Percentiles rank a stretch among this genome's conserved stretches.
These are phyloP conservation scores for Suillus alpinus DNA, from an alignment of 768 basidiomycete genomes.

Conservation along the genomic window DNA sequence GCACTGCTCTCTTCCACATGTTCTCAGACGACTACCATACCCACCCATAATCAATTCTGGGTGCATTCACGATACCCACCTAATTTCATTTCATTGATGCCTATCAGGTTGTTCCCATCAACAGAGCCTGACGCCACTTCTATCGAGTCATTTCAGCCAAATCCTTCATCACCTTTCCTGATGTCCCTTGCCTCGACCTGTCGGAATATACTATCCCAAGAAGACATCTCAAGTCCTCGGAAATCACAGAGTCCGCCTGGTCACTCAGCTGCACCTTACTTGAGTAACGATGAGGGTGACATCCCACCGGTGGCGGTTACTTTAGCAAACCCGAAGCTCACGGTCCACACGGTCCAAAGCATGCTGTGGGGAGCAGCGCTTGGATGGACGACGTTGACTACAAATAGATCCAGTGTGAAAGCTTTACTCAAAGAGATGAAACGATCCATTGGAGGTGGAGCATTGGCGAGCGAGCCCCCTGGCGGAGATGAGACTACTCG, in stretches of 20 bases:
- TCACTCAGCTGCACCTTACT: not conserved
- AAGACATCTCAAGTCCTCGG: conserved; percentile 18
- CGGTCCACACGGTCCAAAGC: conserved; percentile 75
- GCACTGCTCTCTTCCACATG: conserved; percentile 49
- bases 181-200: conserved; percentile 51
- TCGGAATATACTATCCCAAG: conserved; percentile 49
- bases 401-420: conserved; percentile 76
- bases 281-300: conserved; percentile 27
- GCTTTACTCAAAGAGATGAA: conserved; percentile 71
- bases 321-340: conserved; percentile 56
- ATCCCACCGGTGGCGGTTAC: conserved; percentile 54
- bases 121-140: conserved; percentile 17
- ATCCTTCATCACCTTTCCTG: conserved; percentile 39
- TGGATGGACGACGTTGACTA: conserved; percentile 86
- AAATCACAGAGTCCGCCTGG: not conserved
- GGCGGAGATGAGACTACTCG: not conserved
- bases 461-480: not conserved
- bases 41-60: conserved; percentile 56
- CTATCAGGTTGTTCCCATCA: conserved; percentile 50
- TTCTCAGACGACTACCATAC: conserved; percentile 7
- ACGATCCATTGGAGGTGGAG: conserved; percentile 13
- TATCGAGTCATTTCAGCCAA: not conserved
- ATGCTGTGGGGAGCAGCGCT: conserved; percentile 64
- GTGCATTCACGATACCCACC: conserved; percentile 52
- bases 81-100: conserved; percentile 55